Conservation (phyloP, 108 stramenopile genomes). For the Cyclotella baltica region DNA sequence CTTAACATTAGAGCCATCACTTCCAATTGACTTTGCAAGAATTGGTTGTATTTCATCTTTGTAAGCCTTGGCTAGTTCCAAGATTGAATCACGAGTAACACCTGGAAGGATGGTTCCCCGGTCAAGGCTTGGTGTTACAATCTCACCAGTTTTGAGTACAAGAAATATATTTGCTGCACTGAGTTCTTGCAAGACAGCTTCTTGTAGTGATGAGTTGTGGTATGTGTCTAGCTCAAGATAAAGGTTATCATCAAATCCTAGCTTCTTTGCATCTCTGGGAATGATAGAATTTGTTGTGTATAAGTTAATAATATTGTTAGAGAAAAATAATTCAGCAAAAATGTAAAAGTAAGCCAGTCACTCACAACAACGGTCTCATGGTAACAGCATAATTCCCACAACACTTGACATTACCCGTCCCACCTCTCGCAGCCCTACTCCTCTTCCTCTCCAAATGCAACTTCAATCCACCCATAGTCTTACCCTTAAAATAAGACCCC, state of each 20-base stretch:
- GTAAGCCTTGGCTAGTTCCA: slow-evolving; percentile 67
- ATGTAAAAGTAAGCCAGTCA: not conserved
- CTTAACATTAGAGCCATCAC: slow-evolving; percentile 25
- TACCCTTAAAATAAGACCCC: slow-evolving; percentile 84
- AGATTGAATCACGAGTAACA: slow-evolving; percentile 78
- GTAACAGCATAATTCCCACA: slow-evolving; percentile 84
- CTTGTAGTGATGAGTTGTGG: slow-evolving; percentile 37
- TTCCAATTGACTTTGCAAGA: slow-evolving; percentile 59
- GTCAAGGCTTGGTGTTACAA: slow-evolving; percentile 80
- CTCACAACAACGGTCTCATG: slow-evolving; percentile 72
- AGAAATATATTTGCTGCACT: slow-evolving; percentile 86
- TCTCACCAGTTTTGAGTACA: slow-evolving; percentile 81
- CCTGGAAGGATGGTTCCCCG: slow-evolving; percentile 87
- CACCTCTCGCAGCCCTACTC: slow-evolving; percentile 79
- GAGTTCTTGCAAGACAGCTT: slow-evolving; percentile 82
- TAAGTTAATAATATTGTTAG: not conserved
- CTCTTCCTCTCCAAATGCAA: slow-evolving; percentile 80
- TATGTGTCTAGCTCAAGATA: slow-evolving; percentile 88
- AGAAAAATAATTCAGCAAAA: not conserved
- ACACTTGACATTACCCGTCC: slow-evolving; percentile 78
- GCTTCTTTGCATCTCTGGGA: slow-evolving; percentile 72
- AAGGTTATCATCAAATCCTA: slow-evolving; percentile 85
- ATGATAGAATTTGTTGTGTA: not conserved
- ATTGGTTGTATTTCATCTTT: slow-evolving; percentile 66
- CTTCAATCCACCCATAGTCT: slow-evolving; percentile 66